Percentiles rank a stretch among this genome's conserved stretches.
Evolutionary conservation across 2,329 filamentous ascomycete species (phyloP).

Genomic region (Cercospora nicotianae): DNA sequence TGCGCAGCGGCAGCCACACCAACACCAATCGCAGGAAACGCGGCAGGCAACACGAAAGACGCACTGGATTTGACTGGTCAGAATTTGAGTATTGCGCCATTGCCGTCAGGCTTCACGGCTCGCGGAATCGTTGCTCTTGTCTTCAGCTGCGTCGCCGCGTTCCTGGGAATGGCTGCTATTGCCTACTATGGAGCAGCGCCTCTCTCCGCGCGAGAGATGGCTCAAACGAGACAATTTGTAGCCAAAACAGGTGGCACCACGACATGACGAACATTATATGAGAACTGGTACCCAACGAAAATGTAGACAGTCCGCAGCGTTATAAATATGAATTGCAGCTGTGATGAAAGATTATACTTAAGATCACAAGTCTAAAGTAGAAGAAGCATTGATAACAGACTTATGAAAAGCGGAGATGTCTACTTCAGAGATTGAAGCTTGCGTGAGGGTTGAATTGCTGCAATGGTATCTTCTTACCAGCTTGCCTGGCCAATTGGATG

Average conservation of each 20-base stretch:
- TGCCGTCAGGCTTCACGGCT: slow-evolving; percentile 70
- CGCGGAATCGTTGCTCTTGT: slow-evolving; percentile 72
- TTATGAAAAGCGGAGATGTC: too few relatives aligned
- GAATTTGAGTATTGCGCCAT: slow-evolving; percentile 53
- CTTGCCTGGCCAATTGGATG: too few relatives aligned
- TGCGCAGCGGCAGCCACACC: slow-evolving; percentile 55
- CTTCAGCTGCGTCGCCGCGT: slow-evolving; percentile 68
- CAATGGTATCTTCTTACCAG: too few relatives aligned
- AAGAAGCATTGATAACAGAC: too few relatives aligned
- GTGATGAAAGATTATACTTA: too few relatives aligned
- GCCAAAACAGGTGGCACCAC: slow-evolving; percentile 24
- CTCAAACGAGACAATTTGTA: slow-evolving; percentile 31
- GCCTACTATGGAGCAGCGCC: slow-evolving; percentile 46
- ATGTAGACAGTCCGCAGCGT: too few relatives aligned
- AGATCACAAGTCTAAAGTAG: too few relatives aligned
- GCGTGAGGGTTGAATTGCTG: too few relatives aligned
- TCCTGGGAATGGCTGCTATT: slow-evolving; percentile 67
- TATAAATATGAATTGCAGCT: too few relatives aligned
- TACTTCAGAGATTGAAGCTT: too few relatives aligned
- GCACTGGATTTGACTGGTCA: slow-evolving; percentile 64
- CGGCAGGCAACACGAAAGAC: slow-evolving; percentile 68
- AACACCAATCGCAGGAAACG: slow-evolving; percentile 63
- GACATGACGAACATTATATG: too few relatives aligned
- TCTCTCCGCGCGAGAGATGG: slow-evolving; percentile 31
- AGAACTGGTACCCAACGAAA: too few relatives aligned